Conservation (phyloP, 495 filamentous ascomycete genomes). For the Monascus purpureus region DNA sequence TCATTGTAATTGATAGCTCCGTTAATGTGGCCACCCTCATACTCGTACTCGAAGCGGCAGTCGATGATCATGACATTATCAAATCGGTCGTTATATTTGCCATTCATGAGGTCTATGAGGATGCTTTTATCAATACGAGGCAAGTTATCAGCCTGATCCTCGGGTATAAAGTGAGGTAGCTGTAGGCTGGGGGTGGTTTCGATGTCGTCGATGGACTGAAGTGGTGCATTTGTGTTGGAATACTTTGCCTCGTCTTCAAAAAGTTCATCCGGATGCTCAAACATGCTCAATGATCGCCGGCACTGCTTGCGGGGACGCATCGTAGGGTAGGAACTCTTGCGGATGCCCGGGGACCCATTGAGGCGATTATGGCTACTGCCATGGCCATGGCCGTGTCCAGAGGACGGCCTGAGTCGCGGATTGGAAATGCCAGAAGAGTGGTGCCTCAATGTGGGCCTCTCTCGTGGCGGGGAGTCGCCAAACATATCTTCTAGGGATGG, state of each 20-base stretch:
- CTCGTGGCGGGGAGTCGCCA: conserved; percentile 60
- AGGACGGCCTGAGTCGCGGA: conserved; percentile 47
- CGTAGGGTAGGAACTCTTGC: conserved; percentile 56
- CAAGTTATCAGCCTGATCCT: conserved; percentile 68
- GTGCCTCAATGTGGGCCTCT: conserved; percentile 29
- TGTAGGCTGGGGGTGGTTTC: conserved; percentile 53
- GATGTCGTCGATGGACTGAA: conserved; percentile 66
- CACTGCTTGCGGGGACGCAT: conserved; percentile 76
- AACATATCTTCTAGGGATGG: conserved; percentile 70
- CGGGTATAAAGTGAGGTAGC: conserved; percentile 73
- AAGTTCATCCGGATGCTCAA: conserved; percentile 80
- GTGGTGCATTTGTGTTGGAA: conserved; percentile 31
- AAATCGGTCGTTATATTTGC: conserved; percentile 60
- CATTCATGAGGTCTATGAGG: conserved; percentile 74
- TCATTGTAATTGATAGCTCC: conserved; percentile 91
- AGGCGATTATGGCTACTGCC: conserved; percentile 33
- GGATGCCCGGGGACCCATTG: conserved; percentile 60
- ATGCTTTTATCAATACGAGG: conserved; percentile 74
- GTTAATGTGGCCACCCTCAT: conserved; percentile 87
- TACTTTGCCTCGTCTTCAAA: conserved; percentile 47
- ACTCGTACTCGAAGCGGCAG: conserved; percentile 98
- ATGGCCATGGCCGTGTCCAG: conserved; percentile 34
- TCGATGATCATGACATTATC: conserved; percentile 76
- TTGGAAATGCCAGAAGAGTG: conserved; percentile 26
- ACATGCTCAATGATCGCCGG: conserved; percentile 91